Conservation (phyloP, 1,284 basidiomycete genomes). For the Trichosporon inkin region DNA sequence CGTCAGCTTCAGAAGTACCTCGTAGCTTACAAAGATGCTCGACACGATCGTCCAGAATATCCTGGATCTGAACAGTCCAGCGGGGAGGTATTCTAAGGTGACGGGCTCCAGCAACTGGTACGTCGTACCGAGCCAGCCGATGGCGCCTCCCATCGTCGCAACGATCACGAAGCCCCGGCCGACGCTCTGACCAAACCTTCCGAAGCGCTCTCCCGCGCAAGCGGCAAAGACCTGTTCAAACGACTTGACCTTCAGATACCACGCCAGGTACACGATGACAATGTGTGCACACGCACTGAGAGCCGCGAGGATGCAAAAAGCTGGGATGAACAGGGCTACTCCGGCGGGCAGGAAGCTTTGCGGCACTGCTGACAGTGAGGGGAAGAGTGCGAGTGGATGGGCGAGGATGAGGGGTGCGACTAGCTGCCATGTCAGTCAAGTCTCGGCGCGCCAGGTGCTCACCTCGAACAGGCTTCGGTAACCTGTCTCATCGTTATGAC, state of each 20-base stretch:
- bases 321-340: conserved; percentile 47
- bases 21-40: conserved; percentile 28
- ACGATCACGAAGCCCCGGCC: conserved; percentile 38
- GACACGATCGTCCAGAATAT: conserved; percentile 41
- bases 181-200: conserved; percentile 36
- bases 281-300: conserved; percentile 48
- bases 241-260: conserved; percentile 49
- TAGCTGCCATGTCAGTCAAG: conserved; percentile 29
- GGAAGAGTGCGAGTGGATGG: conserved; percentile 47
- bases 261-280: conserved; percentile 49
- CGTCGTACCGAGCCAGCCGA: conserved; percentile 42
- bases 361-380: conserved; percentile 42
- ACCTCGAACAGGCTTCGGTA: conserved; percentile 20
- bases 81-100: conserved; percentile 32
- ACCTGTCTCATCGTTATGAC: conserved; percentile 16
- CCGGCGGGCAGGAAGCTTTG: conserved; percentile 49
- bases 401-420: conserved; percentile 46
- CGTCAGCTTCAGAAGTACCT: conserved; percentile 1
- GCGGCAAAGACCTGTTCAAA: conserved; percentile 49
- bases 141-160: conserved; percentile 36
- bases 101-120: conserved; percentile 41
- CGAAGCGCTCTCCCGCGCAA: conserved; percentile 36
- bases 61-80: conserved; percentile 29
- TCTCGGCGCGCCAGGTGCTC: neutral
- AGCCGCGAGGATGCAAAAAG: conserved; percentile 39